Base-by-base conservation (phyloP, 176 grass and related monocot genomes). In the Cenchrus purpureus region DNA sequence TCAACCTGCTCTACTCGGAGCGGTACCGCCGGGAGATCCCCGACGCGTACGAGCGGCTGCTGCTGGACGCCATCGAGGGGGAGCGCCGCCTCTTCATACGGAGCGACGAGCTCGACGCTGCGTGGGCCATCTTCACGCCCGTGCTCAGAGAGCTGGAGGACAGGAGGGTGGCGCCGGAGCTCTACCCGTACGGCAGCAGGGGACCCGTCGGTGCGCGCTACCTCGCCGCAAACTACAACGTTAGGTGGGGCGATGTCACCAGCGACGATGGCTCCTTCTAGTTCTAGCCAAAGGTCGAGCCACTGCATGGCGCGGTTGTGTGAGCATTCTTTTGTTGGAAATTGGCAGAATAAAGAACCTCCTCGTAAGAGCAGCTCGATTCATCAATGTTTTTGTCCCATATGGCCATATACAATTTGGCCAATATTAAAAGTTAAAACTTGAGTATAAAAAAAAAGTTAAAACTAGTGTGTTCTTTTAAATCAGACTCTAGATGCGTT, bases 151-250 rank as follows among this genome's bases (percentile, higher is more conserved):
- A 98, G 78, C 78, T 98, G 9, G 95, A 95, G 68, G 77, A 80
- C 0, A 93, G 69, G 32, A 90, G 43, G 73, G 91, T 95, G 55
- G 89, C 87, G 10, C 95, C 95, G 2, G 95, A 98, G 89, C 91
- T 98, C 3, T 98, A 98, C 84, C 95, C 95, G 2, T 98, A 98
- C 76, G 92, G 95, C 14, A 98, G 95, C 87, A 79, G 95, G 83
- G 95, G 95, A 0, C 95, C 95, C 12, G 89, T 95, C 25, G 95
- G 92, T 61, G 95, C 95, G 53, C 90, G 95, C 87, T 95, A 98
- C 84, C 92, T 98, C 43, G 93, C 95, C 46, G 91, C 95, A 7
- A 95, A 93, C 48, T 83, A 98, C 72, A 92, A 87, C 12, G 95
- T 98, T 31, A 74, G 91, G 67, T 95, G 95, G 95, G 92, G 92